Evolutionary conservation across 2,329 filamentous ascomycete species (phyloP), one percentile per base, ranked within the genome.

Genomic region (Fusarium sp.): DNA sequence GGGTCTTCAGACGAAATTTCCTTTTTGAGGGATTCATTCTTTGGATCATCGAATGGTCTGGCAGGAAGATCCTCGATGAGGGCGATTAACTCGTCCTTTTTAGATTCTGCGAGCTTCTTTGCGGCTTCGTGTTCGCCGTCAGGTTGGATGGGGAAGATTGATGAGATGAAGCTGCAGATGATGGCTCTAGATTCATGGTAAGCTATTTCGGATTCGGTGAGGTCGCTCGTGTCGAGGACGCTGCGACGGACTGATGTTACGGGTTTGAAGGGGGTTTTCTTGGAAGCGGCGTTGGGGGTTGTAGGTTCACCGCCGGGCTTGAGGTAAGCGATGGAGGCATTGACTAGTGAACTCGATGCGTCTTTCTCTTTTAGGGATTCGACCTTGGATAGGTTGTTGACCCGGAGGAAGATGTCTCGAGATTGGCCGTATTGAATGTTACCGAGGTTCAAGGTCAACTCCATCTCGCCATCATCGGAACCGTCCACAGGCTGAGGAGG

Each of bases 361-460:
- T 71, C 57, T 0, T 63, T 51, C 4, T 69, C 55, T 8, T 64
- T 42, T 1, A 70, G 7, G 2, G 57, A 58, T 4, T 74, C 69
- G 1, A 76, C 53, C 12, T 55, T n/a, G 2, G 75, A 22, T 7
- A 75, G 35, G 20, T 76, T 78, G 38, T 78, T 77, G 66, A 81
- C 81, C 5, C 74, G 73, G 8, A 91, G 79, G 70, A 86, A 87
- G 27, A 92, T 80, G 64, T 91, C 88, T 4, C 89, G 85, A 0
- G 88, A 86, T 67, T 92, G 90, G n/a, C 88, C 89, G 63, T 88
- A 92, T 69, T 90, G 89, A 1, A 92, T 67, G 71, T 86, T 90
- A 4, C 87, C 87, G 4, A 90, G 77, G 1, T 78, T 63, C 27
- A 90, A 79, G 1, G 75, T 83, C 29, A 88, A 71, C 29, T 78